A percentile compares a stretch with the other conserved stretches of the same genome.
Conservation (phyloP, 1,139 yeast species). For the Blastobotrys proliferans region DNA sequence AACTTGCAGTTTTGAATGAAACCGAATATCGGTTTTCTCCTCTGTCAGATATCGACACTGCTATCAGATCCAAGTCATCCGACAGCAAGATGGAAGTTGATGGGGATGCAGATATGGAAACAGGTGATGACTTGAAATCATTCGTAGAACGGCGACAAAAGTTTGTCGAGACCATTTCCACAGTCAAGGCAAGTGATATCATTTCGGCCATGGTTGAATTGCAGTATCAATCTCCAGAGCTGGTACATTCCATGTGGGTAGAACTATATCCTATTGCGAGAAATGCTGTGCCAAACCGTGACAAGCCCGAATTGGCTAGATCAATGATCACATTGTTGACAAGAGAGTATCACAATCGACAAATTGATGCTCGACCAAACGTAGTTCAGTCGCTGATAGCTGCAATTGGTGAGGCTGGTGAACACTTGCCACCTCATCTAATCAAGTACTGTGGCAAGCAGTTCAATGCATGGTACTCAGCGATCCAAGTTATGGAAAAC, state of each 20-base stretch:
- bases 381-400: conserved; percentile 80
- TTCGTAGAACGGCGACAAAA: conserved; percentile 49
- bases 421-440: conserved; percentile 86
- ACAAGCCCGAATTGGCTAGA: conserved; percentile 77
- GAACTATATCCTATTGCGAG: conserved; percentile 79
- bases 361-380: conserved; percentile 81
- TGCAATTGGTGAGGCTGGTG: conserved; percentile 65
- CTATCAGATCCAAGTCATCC: conserved; percentile 5
- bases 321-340: conserved; percentile 75
- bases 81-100: conserved; percentile 14
- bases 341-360: conserved; percentile 87
- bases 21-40: conserved; percentile 52
- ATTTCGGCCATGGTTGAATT: conserved; percentile 72
- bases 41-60: conserved; percentile 15
- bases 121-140: conserved; percentile 26
- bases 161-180: conserved; percentile 47
- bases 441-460: conserved; percentile 84
- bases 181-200: conserved; percentile 54
- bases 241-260: conserved; percentile 83
- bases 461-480: conserved; percentile 89
- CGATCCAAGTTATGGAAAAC: conserved; percentile 74
- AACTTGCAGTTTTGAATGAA: conserved; percentile 43
- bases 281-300: conserved; percentile 67
- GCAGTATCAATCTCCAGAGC: conserved; percentile 75
- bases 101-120: conserved; percentile 19